Base-by-base conservation (phyloP, 2,329 filamentous ascomycete genomes). In the Ilyonectria mors-panacis region DNA sequence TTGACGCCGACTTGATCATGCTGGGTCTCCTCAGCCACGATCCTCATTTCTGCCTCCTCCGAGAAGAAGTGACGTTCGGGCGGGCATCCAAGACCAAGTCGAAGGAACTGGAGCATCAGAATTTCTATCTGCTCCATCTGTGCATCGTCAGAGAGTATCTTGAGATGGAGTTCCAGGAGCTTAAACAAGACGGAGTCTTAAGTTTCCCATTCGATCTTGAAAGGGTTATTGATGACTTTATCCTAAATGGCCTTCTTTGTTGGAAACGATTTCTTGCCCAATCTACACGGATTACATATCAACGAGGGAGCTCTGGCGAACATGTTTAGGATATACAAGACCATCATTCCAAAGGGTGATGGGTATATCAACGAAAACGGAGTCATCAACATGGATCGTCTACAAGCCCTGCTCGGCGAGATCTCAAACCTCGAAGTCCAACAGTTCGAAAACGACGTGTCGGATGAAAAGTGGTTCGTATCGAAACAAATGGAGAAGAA, bases 1-100 rank as follows among this genome's bases (percentile, higher is more conserved):
- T 99, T 56, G 96, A 99, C 83, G 96, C 96, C 50, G 96, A 99
- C 85, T 85, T 99, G 71, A 99, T 99, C 85, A 99, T 99, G 97
- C 84, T 99, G 82, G 96, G 96, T 68, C 88, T 99, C 72, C 88
- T 99, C 72, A 98, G 95, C 75, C 96, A 99, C 80, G 97, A 99
- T 79, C 96, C 96, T 64, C 97, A 99, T 84, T 99, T 99, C 83
- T 98, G 94, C 83, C 87, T 99, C 56, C 88, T 99, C 63, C 93
- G 96, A 81, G 97, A 99, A 81, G 96, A 99, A 82, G 96, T 99
- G 69, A 98, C 95, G 0, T 99, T 99, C 84, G 96, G 96, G 62
- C 91, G 95, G 67, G 90, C 94, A 78, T 93, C 89, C 70, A 93
- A 95, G 81, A 89, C 91, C 73, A 98, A 98, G 82, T 94, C 94